Conservation (phyloP, 2,329 filamentous ascomycete species). For the Fusarium humuli region DNA sequence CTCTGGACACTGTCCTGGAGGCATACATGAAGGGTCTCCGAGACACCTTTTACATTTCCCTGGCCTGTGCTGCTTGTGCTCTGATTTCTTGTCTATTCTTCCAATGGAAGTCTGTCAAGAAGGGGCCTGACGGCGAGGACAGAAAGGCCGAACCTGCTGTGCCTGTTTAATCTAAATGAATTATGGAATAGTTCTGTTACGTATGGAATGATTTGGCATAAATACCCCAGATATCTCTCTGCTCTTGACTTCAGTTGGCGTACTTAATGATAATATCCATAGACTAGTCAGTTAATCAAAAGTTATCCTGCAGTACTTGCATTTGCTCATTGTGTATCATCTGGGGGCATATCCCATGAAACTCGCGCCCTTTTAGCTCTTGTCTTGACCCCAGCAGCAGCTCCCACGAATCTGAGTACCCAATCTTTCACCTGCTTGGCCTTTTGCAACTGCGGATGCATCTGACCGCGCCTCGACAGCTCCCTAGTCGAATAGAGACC, state of each 20-base stretch:
- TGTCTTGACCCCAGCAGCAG: constrained; percentile 42
- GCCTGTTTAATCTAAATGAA: constrained; percentile 32
- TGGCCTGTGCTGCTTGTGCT: constrained; percentile 59
- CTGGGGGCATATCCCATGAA: constrained; percentile 56
- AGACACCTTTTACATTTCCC: constrained; percentile 64
- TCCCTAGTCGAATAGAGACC: constrained; percentile 69
- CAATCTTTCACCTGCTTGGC: constrained; percentile 77
- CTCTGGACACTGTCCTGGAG: constrained; percentile 56
- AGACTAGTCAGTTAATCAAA: constrained; percentile 17
- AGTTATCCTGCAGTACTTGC: neutral
- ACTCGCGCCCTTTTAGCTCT: constrained; percentile 26
- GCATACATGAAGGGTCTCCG: constrained; percentile 64
- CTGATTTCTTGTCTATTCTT: constrained; percentile 59
- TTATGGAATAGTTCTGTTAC: neutral
- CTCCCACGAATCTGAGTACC: constrained; percentile 76
- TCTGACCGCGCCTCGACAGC: constrained; percentile 52
- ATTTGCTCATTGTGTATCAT: constrained; percentile 53
- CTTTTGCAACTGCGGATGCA: constrained; percentile 69
- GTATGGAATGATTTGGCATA: constrained; percentile 37
- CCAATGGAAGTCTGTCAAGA: constrained; percentile 67
- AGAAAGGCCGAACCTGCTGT: constrained; percentile 45
- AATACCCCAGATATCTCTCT: constrained; percentile 45
- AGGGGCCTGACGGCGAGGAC: constrained; percentile 48
- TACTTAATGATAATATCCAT: constrained; percentile 23
- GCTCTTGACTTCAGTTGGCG: constrained; percentile 31